Evolutionary conservation across 306 rosid genomes (phyloP), one percentile per base, ranked within the genome.

Genomic region (Sicyos baderoa): DNA sequence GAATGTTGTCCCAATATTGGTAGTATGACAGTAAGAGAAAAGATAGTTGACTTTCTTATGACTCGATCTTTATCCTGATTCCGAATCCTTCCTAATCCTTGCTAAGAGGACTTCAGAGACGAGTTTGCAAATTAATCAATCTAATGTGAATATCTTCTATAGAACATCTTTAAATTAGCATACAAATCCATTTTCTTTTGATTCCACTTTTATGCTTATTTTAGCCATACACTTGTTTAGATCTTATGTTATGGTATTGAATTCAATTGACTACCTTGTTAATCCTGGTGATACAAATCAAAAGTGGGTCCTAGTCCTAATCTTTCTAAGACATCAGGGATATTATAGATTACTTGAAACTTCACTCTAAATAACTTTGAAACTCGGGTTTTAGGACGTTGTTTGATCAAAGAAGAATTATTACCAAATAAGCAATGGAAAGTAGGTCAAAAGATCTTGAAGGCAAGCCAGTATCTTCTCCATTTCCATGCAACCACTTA

Each of bases 401-500:
- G 15, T 68, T 19, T 69, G 50, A 68, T 29, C 51, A 54, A 35
- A 70, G 49, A 69, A 65, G 44, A 68, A 55, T 22, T 48, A 76
- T 62, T 84, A 87, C 91, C 84, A 87, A 74, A 75, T 6, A 80
- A 63, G 86, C 67, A 70, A 82, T 71, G 72, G 91, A 84, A 58
- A 87, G 77, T 44, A 86, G 55, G 74, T 87, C 83, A 42, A 87
- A 87, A 68, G 91, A 87, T 54, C 75, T 70, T 59, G 84, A 73
- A 73, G 81, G 75, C 76, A 84, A 79, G 85, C 87, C 78, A 5
- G 89, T 80, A 60, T 84, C 79, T 87, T 87, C 91, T 35, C 87
- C 89, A 57, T 80, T 82, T 71, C 80, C 83, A 82, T 87, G 91
- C 59, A 84, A 71, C 91, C 91, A 87, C 44, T 79, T 80, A 22